These are phyloP conservation scores for Xylaria sp. DNA, from an alignment of 2,329 filamentous ascomycete species.

Conservation along the genomic window DNA sequence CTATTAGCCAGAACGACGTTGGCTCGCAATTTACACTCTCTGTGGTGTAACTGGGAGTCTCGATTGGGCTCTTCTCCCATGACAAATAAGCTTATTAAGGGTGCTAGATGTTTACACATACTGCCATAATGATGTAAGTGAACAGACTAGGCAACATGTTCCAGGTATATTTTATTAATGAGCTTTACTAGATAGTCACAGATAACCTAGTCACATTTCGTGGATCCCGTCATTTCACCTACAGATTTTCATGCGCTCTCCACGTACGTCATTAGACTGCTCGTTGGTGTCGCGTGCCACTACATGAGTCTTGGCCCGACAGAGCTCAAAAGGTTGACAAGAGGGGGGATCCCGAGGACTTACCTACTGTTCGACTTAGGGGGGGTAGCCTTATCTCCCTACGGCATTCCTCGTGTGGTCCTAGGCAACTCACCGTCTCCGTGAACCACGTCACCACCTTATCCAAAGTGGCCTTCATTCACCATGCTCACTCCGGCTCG, in stretches of 20 bases:
- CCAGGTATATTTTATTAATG: neutral
- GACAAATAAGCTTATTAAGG: neutral
- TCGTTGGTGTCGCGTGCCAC: too few relatives aligned
- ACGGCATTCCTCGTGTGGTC: too few relatives aligned
- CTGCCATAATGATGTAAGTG: neutral
- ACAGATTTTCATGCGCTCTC: neutral
- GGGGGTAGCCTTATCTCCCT: too few relatives aligned
- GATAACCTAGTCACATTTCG: neutral
- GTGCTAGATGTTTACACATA: neutral
- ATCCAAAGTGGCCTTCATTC: slow-evolving; percentile 1
- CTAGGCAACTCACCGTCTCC: too few relatives aligned
- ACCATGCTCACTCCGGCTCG: slow-evolving; percentile 25
- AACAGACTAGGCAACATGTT: neutral
- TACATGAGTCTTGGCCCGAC: too few relatives aligned
- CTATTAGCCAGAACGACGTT: too few relatives aligned
- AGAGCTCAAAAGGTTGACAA: too few relatives aligned
- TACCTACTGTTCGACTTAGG: too few relatives aligned
- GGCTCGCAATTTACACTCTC: too few relatives aligned
- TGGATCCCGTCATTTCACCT: neutral
- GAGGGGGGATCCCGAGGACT: too few relatives aligned
- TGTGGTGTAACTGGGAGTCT: too few relatives aligned
- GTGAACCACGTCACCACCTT: slow-evolving; percentile 16
- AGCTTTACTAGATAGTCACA: neutral
- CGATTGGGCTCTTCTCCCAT: neutral
- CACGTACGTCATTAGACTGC: neutral